These are phyloP conservation scores for Venturia carpophila DNA, from an alignment of 2,329 filamentous ascomycete genomes.

Conservation along the genomic window DNA sequence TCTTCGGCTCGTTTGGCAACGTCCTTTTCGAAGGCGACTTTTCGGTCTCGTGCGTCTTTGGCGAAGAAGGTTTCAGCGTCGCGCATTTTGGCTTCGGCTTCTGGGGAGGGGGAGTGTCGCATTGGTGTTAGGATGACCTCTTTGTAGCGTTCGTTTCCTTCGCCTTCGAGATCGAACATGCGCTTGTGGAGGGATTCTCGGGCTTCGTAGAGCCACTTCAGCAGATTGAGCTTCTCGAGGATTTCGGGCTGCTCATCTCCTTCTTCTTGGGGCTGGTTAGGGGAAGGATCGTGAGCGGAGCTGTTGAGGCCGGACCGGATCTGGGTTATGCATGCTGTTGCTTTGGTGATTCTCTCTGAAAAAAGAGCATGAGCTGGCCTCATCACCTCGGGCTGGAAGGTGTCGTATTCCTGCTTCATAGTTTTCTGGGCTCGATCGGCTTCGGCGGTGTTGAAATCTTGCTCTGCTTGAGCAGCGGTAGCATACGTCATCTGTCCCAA, in stretches of 20 bases:
- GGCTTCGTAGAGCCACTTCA: slow-evolving; percentile 96
- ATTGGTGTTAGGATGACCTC: slow-evolving; percentile 79
- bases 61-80: slow-evolving; percentile 76
- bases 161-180: slow-evolving; percentile 74
- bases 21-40: slow-evolving; percentile 62
- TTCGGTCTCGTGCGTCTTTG: slow-evolving; percentile 66
- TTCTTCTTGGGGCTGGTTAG: slow-evolving; percentile 86
- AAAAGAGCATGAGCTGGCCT: slow-evolving; percentile 74
- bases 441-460: slow-evolving; percentile 64
- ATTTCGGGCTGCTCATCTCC: slow-evolving; percentile 92
- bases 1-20: slow-evolving; percentile 64
- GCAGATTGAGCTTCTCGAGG: slow-evolving; percentile 82
- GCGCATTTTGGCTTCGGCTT: slow-evolving; percentile 69
- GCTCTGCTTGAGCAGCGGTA: slow-evolving; percentile 74
- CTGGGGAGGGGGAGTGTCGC: slow-evolving; percentile 43
- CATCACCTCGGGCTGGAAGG: slow-evolving; percentile 76
- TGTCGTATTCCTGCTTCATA: slow-evolving; percentile 72
- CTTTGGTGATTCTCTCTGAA: slow-evolving; percentile 63
- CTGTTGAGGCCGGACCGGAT: slow-evolving; percentile 54
- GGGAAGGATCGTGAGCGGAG: slow-evolving; percentile 27
- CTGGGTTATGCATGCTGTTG: slow-evolving; percentile 69
- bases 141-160: slow-evolving; percentile 79
- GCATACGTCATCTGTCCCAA: slow-evolving; percentile 73
- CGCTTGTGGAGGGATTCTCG: slow-evolving; percentile 81
- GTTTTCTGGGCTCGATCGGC: slow-evolving; percentile 61